These are phyloP conservation scores for Ceratobasidium papillatum DNA, from an alignment of 1,284 basidiomycete species.

Conservation along the genomic window DNA sequence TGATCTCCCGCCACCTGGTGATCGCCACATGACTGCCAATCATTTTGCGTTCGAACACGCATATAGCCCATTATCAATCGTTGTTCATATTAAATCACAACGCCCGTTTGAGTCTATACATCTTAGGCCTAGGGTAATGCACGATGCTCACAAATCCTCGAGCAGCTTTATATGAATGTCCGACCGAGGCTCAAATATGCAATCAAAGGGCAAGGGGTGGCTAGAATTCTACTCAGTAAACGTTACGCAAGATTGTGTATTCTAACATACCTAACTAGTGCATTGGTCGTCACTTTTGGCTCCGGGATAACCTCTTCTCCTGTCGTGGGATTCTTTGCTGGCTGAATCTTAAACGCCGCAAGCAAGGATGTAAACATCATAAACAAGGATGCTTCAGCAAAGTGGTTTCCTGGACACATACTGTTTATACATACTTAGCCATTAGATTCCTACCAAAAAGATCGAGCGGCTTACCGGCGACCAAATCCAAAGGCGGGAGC, in stretches of 20 bases:
- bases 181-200: slow-evolving; percentile 12
- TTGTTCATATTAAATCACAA: no score
- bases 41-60: no score
- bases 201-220: slow-evolving; percentile 21
- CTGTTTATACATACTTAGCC: background rate
- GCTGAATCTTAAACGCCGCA: slow-evolving; percentile 22
- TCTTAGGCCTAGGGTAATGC: no score
- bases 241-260: background rate
- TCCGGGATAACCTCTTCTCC: slow-evolving; percentile 22
- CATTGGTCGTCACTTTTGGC: background rate
- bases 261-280: slow-evolving; percentile 20
- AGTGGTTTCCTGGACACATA: slow-evolving; percentile 25
- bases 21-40: background rate
- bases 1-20: background rate
- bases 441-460: background rate
- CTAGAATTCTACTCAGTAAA: background rate
- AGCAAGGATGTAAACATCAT: slow-evolving; percentile 29
- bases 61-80: no score
- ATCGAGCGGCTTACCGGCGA: slow-evolving; percentile 4
- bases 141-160: background rate
- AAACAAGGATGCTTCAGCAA: slow-evolving; percentile 22
- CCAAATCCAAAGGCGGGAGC: slow-evolving; percentile 27
- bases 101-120: no score
- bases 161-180: background rate
- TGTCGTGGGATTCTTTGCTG: slow-evolving; percentile 3